A percentile compares a stretch with the other conserved stretches of the same genome.
These are phyloP conservation scores for Alopecurus myosuroides DNA, from an alignment of 176 grass and related monocot genomes.

Conservation along the genomic window DNA sequence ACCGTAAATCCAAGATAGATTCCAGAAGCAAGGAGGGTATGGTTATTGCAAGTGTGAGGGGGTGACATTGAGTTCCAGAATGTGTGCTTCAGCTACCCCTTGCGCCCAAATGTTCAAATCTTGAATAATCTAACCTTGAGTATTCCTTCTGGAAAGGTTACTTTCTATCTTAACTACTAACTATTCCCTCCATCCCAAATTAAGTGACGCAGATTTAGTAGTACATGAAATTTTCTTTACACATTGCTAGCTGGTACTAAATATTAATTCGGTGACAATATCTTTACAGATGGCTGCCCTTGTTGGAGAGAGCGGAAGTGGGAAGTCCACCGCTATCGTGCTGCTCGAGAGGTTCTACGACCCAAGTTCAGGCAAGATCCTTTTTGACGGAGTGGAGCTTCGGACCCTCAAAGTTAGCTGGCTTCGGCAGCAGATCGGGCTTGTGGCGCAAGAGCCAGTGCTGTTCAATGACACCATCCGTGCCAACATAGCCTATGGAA, in stretches of 20 bases:
- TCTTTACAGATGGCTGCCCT: slow-evolving; percentile 59
- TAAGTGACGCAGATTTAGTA: too few relatives aligned
- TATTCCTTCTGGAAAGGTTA: slow-evolving; percentile 77
- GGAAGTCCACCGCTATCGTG: slow-evolving; percentile 63
- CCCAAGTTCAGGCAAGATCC: slow-evolving; percentile 44
- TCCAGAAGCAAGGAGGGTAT: slow-evolving; percentile 52
- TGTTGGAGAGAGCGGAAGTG: slow-evolving; percentile 78
- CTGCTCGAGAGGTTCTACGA: slow-evolving; percentile 86
- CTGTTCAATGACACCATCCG: slow-evolving; percentile 71
- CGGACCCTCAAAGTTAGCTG: slow-evolving; percentile 50
- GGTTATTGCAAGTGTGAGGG: slow-evolving; percentile 30
- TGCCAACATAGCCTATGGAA: slow-evolving; percentile 78
- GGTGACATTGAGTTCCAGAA: slow-evolving; percentile 66
- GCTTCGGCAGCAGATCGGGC: slow-evolving; percentile 63
- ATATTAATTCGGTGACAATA: too few relatives aligned
- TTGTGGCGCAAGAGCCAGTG: slow-evolving; percentile 73
- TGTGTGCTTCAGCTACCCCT: slow-evolving; percentile 61
- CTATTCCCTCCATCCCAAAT: too few relatives aligned
- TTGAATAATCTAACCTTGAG: slow-evolving; percentile 56
- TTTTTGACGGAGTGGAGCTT: slow-evolving; percentile 47
- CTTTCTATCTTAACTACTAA: background rate
- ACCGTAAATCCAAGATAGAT: slow-evolving; percentile 67
- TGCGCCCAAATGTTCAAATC: slow-evolving; percentile 54
- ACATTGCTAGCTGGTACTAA: background rate
- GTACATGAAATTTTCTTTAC: background rate